Percentiles rank a stretch among this genome's conserved stretches.
phyloP scores from a whole-genome alignment of 129 eudicot genomes.

The Helianthus tuberosus region DNA sequence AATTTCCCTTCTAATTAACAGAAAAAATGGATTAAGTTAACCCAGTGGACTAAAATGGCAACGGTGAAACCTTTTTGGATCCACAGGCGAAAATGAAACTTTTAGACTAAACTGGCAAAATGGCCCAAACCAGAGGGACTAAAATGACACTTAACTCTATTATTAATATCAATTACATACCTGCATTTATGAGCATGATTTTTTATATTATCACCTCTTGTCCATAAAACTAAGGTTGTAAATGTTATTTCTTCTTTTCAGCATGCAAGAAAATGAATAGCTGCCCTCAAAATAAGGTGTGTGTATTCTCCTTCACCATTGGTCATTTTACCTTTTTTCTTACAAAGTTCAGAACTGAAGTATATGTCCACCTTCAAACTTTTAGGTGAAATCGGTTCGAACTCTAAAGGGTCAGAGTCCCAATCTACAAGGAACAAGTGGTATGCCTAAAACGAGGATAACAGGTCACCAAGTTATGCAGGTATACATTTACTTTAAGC shows the following conservation, averaged over 20 bases:
- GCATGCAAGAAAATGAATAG: constrained; percentile 43
- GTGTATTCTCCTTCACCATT: constrained; percentile 14
- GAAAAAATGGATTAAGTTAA: no score
- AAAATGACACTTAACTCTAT: not conserved
- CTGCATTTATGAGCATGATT: constrained; percentile 2
- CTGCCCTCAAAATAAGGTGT: constrained; percentile 48
- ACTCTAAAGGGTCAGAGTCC: constrained; percentile 31
- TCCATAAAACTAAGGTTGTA: constrained; percentile 13
- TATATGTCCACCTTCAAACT: constrained; percentile 1
- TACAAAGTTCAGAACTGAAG: constrained; percentile 3
- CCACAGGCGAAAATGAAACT: no score
- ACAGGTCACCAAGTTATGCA: constrained; percentile 18
- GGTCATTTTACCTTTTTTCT: constrained; percentile 3
- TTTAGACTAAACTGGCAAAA: no score
- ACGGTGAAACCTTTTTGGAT: no score
- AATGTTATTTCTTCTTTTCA: constrained; percentile 36
- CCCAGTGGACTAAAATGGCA: no score
- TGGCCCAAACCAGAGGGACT: no score
- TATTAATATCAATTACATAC: not conserved
- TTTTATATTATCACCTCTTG: constrained; percentile 7
- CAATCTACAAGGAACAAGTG: constrained; percentile 34
- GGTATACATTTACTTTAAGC: constrained; percentile 27
- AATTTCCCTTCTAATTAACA: no score
- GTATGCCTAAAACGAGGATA: constrained; percentile 17
- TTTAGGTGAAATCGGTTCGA: constrained; percentile 40